Evolutionary conservation across 106 monocot species (phyloP).

Genomic region (Acorus gramineus): DNA sequence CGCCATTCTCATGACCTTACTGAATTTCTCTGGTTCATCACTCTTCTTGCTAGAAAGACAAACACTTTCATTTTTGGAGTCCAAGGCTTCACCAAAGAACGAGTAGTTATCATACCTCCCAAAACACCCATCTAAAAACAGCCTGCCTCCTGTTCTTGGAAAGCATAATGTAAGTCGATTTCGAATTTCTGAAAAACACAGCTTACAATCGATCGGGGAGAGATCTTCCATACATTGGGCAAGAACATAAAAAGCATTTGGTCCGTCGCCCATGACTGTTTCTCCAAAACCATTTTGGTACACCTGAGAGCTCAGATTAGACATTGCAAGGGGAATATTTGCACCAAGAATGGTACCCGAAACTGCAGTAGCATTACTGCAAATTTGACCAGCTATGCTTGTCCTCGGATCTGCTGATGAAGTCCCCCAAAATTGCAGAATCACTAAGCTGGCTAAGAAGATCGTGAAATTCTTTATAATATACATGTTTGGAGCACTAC

Average conservation of each 20-base stretch:
- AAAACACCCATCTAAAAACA: slow-evolving; percentile 59
- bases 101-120: slow-evolving; percentile 53
- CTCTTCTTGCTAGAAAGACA: slow-evolving; percentile 16
- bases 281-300: slow-evolving; percentile 35
- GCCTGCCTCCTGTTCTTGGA: slow-evolving; percentile 28
- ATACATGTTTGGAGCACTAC: no score
- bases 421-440: neutral
- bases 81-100: slow-evolving; percentile 29
- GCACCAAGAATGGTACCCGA: slow-evolving; percentile 22
- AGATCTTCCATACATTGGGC: slow-evolving; percentile 52
- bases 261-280: slow-evolving; percentile 17
- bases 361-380: slow-evolving; percentile 11
- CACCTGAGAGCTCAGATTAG: slow-evolving; percentile 32
- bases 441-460: no score
- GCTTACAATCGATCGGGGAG: slow-evolving; percentile 30
- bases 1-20: slow-evolving; percentile 14
- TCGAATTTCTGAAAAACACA: slow-evolving; percentile 53
- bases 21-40: slow-evolving; percentile 14
- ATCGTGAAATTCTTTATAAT: no score
- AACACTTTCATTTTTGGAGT: slow-evolving; percentile 6
- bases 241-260: slow-evolving; percentile 38
- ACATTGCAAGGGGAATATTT: slow-evolving; percentile 50
- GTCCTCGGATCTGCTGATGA: slow-evolving; percentile 34
- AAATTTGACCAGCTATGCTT: slow-evolving; percentile 19
- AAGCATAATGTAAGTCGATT: slow-evolving; percentile 52